Evolutionary conservation across 2,329 filamentous ascomycete genomes (phyloP).

Genomic region (Geosmithia flava): DNA sequence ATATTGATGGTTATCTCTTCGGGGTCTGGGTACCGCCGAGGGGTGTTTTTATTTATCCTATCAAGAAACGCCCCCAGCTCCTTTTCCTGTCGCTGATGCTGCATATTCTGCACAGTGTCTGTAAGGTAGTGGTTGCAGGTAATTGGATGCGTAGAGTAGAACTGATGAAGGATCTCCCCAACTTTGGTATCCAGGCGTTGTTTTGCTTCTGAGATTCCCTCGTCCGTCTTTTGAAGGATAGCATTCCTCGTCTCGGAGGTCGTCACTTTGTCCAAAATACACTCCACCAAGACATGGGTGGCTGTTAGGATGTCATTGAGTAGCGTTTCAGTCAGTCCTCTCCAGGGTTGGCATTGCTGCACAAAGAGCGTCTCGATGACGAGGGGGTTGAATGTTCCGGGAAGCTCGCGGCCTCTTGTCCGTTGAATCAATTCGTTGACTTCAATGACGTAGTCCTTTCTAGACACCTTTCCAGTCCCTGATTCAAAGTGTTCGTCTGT

Average conservation of each 20-base stretch:
- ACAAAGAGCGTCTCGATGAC: conserved; percentile 47
- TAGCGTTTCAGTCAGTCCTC: conserved; percentile 24
- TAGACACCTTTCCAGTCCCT: conserved; percentile 5
- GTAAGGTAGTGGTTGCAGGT: conserved; percentile 39
- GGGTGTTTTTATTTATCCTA: neutral
- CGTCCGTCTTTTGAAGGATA: conserved; percentile 8
- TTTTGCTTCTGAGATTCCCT: conserved; percentile 16
- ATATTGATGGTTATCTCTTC: neutral
- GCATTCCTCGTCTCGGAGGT: conserved; percentile 9
- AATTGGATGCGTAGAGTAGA: conserved; percentile 31
- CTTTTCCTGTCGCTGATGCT: conserved; percentile 7
- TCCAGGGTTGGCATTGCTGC: conserved; percentile 45
- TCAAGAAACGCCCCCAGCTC: conserved; percentile 1
- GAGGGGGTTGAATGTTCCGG: conserved; percentile 47
- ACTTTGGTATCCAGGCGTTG: conserved; percentile 24
- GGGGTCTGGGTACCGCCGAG: neutral
- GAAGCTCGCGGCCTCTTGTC: conserved; percentile 34
- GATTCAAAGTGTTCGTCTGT: conserved; percentile 6
- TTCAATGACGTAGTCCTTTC: conserved; percentile 1
- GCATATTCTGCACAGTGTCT: conserved; percentile 18
- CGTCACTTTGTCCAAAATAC: conserved; percentile 18
- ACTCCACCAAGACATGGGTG: conserved; percentile 15
- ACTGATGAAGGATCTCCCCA: conserved; percentile 28
- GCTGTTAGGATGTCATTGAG: neutral
- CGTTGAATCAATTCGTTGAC: conserved; percentile 7